Conservation (phyloP, 164 flowering plant species). For the Vitis rotundifolia region DNA sequence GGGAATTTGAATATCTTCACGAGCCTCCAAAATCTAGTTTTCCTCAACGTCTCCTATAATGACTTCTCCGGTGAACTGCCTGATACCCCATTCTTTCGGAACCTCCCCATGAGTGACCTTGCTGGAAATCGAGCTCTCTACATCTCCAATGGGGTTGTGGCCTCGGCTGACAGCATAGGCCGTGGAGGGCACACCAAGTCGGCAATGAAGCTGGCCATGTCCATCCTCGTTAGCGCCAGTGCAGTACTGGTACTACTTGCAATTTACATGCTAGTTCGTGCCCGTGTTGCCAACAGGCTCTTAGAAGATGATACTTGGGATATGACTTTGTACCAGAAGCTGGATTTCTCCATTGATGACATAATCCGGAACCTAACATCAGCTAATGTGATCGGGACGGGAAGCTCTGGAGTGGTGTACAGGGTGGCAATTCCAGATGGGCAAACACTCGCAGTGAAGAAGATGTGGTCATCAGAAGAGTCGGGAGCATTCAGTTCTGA, state of each 20-base stretch:
- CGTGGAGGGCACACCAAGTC: constrained; percentile 27
- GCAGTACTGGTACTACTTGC: constrained; percentile 65
- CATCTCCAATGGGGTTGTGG: constrained; percentile 39
- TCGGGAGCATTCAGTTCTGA: constrained; percentile 79
- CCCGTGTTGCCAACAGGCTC: constrained; percentile 23
- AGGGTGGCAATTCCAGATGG: constrained; percentile 60
- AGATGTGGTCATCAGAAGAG: constrained; percentile 84
- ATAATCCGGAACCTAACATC: constrained; percentile 56
- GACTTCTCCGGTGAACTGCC: constrained; percentile 88
- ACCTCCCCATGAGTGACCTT: constrained; percentile 68
- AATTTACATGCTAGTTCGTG: constrained; percentile 53
- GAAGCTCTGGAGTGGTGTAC: constrained; percentile 97
- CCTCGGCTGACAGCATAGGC: constrained; percentile 33
- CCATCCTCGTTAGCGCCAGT: constrained; percentile 63
- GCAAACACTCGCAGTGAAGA: constrained; percentile 81
- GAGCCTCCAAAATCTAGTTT: constrained; percentile 74
- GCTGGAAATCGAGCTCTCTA: constrained; percentile 66
- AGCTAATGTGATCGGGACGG: constrained; percentile 83
- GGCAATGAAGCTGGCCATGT: constrained; percentile 63
- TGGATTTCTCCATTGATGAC: constrained; percentile 73
- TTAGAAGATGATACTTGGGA: constrained; percentile 61
- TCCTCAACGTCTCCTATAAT: constrained; percentile 84
- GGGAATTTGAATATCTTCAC: constrained; percentile 61
- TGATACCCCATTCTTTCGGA: constrained; percentile 72
- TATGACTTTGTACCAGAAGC: constrained; percentile 84